These are phyloP conservation scores for Colletotrichum tropicicola DNA, from an alignment of 2,329 filamentous ascomycete species.

Conservation along the genomic window DNA sequence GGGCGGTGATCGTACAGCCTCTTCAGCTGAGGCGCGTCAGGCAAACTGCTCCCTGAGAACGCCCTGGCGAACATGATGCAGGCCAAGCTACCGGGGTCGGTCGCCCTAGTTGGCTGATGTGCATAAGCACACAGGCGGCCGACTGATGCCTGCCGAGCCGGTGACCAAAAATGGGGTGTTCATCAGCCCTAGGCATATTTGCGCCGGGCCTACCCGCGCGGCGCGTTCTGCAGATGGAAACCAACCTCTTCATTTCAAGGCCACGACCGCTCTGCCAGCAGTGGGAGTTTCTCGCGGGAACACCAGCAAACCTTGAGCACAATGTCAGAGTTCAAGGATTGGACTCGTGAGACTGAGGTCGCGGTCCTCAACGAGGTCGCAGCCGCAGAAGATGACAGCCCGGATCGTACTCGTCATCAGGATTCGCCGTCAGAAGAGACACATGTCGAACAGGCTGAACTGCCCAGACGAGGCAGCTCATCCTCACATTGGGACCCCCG, in stretches of 20 bases:
- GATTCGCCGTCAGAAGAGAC: neutral
- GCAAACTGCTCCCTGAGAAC: neutral
- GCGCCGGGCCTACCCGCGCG: neutral
- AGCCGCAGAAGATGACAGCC: conserved; percentile 1
- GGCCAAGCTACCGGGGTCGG: neutral
- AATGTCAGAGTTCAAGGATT: conserved; percentile 7
- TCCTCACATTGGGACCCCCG: conserved; percentile 38
- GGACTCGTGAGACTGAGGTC: conserved; percentile 16
- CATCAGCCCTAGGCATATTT: neutral
- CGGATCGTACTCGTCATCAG: neutral
- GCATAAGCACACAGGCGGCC: conserved; percentile 2
- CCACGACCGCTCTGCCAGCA: no score
- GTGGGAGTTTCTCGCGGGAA: no score
- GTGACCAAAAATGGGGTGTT: neutral
- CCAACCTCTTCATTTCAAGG: neutral
- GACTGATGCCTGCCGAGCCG: neutral
- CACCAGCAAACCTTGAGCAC: no score
- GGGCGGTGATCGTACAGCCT: neutral
- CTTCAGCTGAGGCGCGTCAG: neutral
- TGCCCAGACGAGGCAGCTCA: neutral
- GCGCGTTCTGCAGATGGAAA: neutral
- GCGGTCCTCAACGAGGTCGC: conserved; percentile 7
- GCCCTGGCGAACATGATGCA: neutral
- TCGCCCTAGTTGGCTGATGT: neutral
- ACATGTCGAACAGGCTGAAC: neutral